Conservation (phyloP, 225 moss, liverwort and hornwort genomes). For the Climacium dendroides region DNA sequence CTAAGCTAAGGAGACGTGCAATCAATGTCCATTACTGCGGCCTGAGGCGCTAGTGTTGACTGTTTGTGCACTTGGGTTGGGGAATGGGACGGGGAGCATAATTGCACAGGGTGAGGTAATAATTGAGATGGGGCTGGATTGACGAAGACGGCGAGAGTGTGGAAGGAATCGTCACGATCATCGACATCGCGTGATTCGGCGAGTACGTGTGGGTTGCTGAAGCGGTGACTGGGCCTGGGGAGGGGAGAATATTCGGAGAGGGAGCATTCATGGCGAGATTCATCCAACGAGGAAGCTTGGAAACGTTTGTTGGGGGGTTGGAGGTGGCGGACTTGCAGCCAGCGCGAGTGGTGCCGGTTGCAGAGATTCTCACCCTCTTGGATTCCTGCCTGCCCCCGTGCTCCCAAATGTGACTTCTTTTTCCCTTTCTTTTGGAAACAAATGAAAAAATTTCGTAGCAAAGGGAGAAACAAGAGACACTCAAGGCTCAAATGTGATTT, state of each 20-base stretch:
- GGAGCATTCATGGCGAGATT: conserved; percentile 12
- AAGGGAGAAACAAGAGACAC: background rate
- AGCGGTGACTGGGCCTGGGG: background rate
- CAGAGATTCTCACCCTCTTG: background rate
- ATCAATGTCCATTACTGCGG: background rate
- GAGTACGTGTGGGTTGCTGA: background rate
- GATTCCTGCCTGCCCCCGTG: background rate
- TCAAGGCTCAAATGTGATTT: no score
- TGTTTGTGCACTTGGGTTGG: background rate
- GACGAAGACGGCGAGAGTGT: background rate
- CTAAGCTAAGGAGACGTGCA: background rate
- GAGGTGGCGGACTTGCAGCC: background rate
- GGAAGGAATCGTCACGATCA: background rate
- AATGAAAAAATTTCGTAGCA: background rate
- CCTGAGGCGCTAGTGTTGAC: background rate
- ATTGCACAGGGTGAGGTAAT: background rate
- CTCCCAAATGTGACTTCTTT: no score
- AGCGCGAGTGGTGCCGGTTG: background rate
- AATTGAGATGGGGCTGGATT: background rate
- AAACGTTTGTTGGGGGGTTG: no score
- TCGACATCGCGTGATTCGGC: background rate
- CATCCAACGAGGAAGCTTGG: background rate
- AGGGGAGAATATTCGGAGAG: background rate
- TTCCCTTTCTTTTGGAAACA: background rate
- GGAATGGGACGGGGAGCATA: background rate